Conservation (phyloP, 2,329 filamentous ascomycete genomes). For the Nemania abortiva region DNA sequence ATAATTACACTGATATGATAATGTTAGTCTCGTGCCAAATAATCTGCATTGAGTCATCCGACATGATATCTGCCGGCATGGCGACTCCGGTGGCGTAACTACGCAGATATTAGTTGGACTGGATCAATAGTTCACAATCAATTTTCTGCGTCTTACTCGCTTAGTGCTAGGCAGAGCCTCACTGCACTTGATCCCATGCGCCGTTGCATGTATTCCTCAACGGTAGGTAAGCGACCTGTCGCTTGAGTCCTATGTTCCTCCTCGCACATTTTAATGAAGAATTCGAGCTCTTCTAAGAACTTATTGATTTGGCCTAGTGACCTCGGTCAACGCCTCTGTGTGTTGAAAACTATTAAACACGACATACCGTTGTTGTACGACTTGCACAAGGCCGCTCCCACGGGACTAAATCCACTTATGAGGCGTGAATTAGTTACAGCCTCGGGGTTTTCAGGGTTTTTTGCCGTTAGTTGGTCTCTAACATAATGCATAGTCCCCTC, state of each 20-base stretch:
- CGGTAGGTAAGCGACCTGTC: neutral
- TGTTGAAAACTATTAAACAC: neutral
- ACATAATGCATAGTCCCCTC: neutral
- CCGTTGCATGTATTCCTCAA: slow-evolving; percentile 15
- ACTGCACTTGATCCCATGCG: slow-evolving; percentile 21
- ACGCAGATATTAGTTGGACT: neutral
- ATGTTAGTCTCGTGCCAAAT: slow-evolving; percentile 31
- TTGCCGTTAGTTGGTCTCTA: neutral
- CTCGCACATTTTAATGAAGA: slow-evolving; percentile 19
- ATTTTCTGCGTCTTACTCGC: slow-evolving; percentile 6
- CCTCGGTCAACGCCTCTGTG: neutral
- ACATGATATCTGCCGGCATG: neutral
- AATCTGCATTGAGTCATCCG: neutral
- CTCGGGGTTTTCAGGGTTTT: too few relatives aligned
- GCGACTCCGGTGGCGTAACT: neutral
- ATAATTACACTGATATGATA: slow-evolving; percentile 25
- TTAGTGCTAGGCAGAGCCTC: slow-evolving; percentile 6
- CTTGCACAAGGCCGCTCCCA: neutral
- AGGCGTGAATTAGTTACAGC: neutral
- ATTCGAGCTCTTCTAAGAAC: slow-evolving; percentile 6
- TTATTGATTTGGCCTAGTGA: neutral
- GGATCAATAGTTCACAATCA: neutral
- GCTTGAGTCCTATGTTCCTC: slow-evolving; percentile 12
- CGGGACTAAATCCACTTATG: neutral
- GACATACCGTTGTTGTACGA: slow-evolving; percentile 9